Conservation (phyloP, 768 basidiomycete genomes). For the Leccinum arenicola region DNA sequence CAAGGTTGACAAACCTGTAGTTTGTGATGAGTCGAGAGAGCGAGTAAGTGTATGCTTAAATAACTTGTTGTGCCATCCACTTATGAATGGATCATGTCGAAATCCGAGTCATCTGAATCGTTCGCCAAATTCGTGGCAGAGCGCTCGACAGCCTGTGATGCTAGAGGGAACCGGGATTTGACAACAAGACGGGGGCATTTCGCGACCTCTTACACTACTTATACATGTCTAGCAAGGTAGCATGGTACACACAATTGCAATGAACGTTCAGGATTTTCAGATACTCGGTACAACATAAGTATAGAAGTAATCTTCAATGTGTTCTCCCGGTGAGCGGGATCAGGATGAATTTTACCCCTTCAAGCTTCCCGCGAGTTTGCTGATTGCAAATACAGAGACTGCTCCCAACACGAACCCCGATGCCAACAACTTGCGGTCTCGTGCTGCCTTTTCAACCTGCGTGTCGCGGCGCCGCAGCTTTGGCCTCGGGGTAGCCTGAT, state of each 20-base stretch:
- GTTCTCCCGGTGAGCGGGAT: no score
- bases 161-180: no score
- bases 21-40: not conserved
- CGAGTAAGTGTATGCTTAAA: not conserved
- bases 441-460: not conserved
- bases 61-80: not conserved
- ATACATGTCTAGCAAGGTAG: no score
- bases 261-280: no score
- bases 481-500: slow-evolving; percentile 14
- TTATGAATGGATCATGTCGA: not conserved
- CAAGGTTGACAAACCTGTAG: not conserved
- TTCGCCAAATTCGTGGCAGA: no score
- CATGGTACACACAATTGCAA: no score
- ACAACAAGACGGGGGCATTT: no score
- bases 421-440: slow-evolving; percentile 11
- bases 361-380: not conserved
- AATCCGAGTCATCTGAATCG: no score
- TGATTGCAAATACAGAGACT: not conserved
- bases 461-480: slow-evolving; percentile 8
- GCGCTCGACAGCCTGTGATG: no score
- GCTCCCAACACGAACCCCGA: slow-evolving; percentile 22
- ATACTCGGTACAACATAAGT: no score
- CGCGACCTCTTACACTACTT: no score
- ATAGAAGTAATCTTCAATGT: not conserved
- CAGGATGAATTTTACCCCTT: not conserved